Evolutionary conservation across 75 land plant species (phyloP).

Genomic region (Picea glauca): DNA sequence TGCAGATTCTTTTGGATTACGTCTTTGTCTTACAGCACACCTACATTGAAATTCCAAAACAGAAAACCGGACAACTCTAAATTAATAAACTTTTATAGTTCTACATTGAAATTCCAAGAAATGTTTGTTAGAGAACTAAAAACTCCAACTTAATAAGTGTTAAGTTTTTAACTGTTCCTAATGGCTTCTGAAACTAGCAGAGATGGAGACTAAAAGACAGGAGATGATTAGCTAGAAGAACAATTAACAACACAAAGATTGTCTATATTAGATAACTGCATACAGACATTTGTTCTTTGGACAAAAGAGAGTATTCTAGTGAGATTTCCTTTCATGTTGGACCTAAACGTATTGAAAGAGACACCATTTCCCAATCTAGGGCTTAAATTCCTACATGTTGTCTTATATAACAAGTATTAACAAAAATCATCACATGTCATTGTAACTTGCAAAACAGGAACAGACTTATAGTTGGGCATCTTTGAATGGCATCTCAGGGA

Average conservation of each 20-base stretch:
- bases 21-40: conserved; percentile 73
- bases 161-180: not conserved
- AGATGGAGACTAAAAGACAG: not conserved
- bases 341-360: not conserved
- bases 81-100: too few species aligned
- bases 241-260: not conserved
- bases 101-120: not conserved
- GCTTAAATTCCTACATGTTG: not conserved
- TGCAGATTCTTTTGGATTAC: conserved; percentile 85
- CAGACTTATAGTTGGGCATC: not conserved
- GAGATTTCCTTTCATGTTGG: not conserved
- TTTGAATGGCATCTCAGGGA: not conserved
- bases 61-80: too few species aligned
- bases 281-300: not conserved
- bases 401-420: not conserved
- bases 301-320: not conserved
- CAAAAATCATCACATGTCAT: not conserved
- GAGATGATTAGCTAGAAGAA: not conserved
- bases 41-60: conserved; percentile 23
- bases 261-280: not conserved
- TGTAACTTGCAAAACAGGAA: not conserved
- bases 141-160: not conserved
- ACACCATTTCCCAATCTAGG: not conserved
- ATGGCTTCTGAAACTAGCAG: not conserved
- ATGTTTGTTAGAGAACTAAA: not conserved